Percentiles rank a stretch among this genome's conserved stretches.
Conservation (phyloP, 2,329 filamentous ascomycete genomes). For the Nigrospora osmanthi region DNA sequence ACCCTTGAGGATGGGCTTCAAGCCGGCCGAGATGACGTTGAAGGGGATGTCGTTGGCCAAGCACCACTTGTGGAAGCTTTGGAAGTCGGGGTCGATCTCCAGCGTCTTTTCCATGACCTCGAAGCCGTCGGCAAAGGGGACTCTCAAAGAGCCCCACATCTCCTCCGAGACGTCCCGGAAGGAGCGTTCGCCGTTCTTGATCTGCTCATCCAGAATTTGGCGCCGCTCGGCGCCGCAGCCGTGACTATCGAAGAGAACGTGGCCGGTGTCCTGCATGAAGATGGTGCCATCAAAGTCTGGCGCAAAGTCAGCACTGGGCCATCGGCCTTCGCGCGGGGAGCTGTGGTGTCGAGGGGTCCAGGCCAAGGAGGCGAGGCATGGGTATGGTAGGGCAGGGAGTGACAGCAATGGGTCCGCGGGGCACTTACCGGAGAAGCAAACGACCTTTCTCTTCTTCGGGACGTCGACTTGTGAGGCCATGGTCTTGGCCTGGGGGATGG, state of each 20-base stretch:
- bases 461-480: slow-evolving; percentile 17
- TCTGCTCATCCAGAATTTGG: slow-evolving; percentile 52
- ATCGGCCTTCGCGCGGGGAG: too few species aligned
- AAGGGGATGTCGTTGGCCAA: slow-evolving; percentile 55
- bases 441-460: slow-evolving; percentile 44
- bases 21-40: slow-evolving; percentile 60
- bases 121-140: slow-evolving; percentile 63
- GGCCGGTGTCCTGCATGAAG: slow-evolving; percentile 64
- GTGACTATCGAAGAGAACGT: slow-evolving; percentile 59
- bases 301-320: slow-evolving; percentile 6
- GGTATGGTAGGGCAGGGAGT: too few species aligned
- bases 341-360: too few species aligned
- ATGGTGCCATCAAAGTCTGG: slow-evolving; percentile 66
- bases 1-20: slow-evolving; percentile 54
- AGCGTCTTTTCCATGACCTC: slow-evolving; percentile 53
- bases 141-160: slow-evolving; percentile 60
- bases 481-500: slow-evolving; percentile 22
- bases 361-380: background rate
- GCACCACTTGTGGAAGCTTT: slow-evolving; percentile 58
- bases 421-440: slow-evolving; percentile 46
- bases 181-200: slow-evolving; percentile 56
- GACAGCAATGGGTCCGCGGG: too few species aligned
- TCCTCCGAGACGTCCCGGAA: slow-evolving; percentile 66
- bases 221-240: slow-evolving; percentile 53
- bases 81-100: slow-evolving; percentile 57